Conservation (phyloP, 2,329 filamentous ascomycete species). For the Botrytis aclada region DNA sequence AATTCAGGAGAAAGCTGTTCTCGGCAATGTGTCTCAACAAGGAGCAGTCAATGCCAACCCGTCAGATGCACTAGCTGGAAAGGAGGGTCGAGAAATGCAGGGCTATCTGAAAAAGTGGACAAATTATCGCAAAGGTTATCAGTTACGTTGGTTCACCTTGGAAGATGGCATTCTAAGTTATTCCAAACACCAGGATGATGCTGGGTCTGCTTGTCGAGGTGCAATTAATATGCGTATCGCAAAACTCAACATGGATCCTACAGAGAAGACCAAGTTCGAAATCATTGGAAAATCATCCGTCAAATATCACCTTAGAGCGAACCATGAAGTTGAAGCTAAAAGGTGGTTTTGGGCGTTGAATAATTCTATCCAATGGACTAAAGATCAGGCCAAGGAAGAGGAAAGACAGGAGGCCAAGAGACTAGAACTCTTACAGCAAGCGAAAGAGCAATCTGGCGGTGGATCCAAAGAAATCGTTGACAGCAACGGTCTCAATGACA, state of each 20-base stretch:
- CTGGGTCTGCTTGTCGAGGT: slow-evolving; percentile 90
- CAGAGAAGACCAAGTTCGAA: slow-evolving; percentile 97
- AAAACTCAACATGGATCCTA: slow-evolving; percentile 88
- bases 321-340: slow-evolving; percentile 97
- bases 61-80: slow-evolving; percentile 64
- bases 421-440: slow-evolving; percentile 72
- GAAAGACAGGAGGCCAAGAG: slow-evolving; percentile 71
- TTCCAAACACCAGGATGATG: slow-evolving; percentile 98
- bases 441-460: slow-evolving; percentile 66
- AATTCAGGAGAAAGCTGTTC: slow-evolving; percentile 94
- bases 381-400: slow-evolving; percentile 93
- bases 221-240: slow-evolving; percentile 99
- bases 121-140: slow-evolving; percentile 96
- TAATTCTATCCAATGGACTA: slow-evolving; percentile 97
- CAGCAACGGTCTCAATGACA: slow-evolving; percentile 27
- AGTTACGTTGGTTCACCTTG: slow-evolving; percentile 94
- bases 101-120: slow-evolving; percentile 99
- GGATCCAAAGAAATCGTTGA: slow-evolving; percentile 29
- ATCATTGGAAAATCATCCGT: slow-evolving; percentile 98
- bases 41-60: slow-evolving; percentile 53
- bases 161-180: slow-evolving; percentile 97
- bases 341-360: slow-evolving; percentile 99
- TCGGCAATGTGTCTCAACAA: slow-evolving; percentile 64
- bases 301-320: slow-evolving; percentile 96
- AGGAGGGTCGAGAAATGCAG: slow-evolving; percentile 95